Conservation (phyloP, 345 rosid species). For the Acer negundo region DNA sequence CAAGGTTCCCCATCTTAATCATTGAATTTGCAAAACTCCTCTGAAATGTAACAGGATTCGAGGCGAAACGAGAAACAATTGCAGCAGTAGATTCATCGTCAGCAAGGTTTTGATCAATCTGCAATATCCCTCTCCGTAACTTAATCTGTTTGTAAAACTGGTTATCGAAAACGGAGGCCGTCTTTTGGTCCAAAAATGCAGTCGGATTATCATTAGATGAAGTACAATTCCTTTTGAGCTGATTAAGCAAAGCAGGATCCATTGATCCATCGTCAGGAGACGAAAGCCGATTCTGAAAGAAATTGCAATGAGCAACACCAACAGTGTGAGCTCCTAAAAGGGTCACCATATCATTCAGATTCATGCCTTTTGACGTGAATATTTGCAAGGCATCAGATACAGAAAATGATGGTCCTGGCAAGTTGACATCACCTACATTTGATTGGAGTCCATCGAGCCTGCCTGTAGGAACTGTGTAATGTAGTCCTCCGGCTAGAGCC, state of each 20-base stretch:
- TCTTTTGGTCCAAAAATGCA: conserved; percentile 56
- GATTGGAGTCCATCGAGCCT: conserved; percentile 64
- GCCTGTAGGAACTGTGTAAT: conserved; percentile 51
- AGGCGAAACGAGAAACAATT: conserved; percentile 43
- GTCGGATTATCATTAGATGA: conserved; percentile 32
- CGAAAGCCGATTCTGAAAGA: conserved; percentile 48
- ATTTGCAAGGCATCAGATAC: conserved; percentile 32
- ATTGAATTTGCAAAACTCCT: conserved; percentile 52
- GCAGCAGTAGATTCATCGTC: conserved; percentile 37
- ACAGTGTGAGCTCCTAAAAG: conserved; percentile 75
- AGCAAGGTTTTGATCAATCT: conserved; percentile 60
- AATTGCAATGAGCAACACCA: conserved; percentile 58
- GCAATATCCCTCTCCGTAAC: conserved; percentile 50
- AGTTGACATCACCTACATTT: conserved; percentile 42
- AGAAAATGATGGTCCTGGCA: conserved; percentile 53
- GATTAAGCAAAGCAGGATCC: conserved; percentile 41
- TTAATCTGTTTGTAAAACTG: conserved; percentile 44
- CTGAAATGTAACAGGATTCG: conserved; percentile 31
- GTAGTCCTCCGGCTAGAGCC: conserved; percentile 54
- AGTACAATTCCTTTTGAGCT: conserved; percentile 40
- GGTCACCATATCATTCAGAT: conserved; percentile 54
- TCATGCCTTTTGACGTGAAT: conserved; percentile 48
- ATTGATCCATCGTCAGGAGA: conserved; percentile 38
- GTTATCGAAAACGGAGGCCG: conserved; percentile 49
- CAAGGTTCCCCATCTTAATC: conserved; percentile 60